Conservation (phyloP, 2,329 filamentous ascomycete species). For the Dryadomyces sulphureus region DNA sequence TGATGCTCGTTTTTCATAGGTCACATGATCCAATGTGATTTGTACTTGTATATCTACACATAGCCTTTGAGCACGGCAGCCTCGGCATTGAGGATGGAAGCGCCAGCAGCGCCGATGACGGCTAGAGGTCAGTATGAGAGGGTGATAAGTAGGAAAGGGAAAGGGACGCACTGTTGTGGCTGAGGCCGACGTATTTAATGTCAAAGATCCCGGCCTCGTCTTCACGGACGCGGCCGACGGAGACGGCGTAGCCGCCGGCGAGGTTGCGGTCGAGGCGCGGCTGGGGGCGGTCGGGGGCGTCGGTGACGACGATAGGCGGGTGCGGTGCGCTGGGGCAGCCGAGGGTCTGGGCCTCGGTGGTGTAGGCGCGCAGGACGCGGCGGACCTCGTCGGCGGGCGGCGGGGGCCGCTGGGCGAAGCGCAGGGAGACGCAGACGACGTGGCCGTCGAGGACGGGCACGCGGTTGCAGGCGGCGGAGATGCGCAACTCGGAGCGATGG, state of each 20-base stretch:
- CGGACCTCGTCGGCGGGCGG: constrained; percentile 66
- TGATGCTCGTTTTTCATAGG: not conserved
- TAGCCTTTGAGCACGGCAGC: constrained; percentile 82
- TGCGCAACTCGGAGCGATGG: constrained; percentile 57
- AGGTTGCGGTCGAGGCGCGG: constrained; percentile 80
- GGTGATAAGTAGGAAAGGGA: not conserved
- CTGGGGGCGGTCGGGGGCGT: constrained; percentile 81
- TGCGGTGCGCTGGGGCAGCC: constrained; percentile 78
- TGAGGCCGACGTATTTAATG: constrained; percentile 85
- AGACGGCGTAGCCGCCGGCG: constrained; percentile 76
- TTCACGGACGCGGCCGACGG: constrained; percentile 73
- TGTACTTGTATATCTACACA: constrained; percentile 28
- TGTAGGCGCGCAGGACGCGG: constrained; percentile 65
- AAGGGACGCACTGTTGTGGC: constrained; percentile 50
- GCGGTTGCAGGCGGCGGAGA: constrained; percentile 82
- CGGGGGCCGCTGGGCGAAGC: constrained; percentile 60
- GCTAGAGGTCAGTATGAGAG: constrained; percentile 26
- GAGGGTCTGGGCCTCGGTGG: constrained; percentile 65
- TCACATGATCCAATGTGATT: not conserved
- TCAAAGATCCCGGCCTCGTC: constrained; percentile 86
- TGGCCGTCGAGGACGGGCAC: constrained; percentile 94
- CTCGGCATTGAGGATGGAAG: constrained; percentile 88
- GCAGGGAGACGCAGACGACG: constrained; percentile 81
- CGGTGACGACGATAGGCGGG: constrained; percentile 73
- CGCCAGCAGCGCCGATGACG: constrained; percentile 91